Base-by-base conservation (phyloP, 768 basidiomycete genomes). In the Mycena filopes region DNA sequence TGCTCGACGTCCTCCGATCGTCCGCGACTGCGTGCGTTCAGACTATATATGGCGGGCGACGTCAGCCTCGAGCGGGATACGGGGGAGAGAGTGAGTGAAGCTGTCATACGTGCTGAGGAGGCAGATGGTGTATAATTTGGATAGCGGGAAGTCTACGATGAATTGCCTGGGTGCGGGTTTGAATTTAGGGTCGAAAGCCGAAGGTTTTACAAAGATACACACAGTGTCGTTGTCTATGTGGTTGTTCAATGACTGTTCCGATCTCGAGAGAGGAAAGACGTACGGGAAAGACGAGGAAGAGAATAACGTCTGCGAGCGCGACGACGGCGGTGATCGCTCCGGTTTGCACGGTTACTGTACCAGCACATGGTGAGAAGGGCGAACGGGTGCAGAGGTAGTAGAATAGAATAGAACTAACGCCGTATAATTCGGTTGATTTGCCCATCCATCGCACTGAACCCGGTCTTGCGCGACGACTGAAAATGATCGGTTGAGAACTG, bases 381-480 rank as follows among this genome's bases (percentile, higher is more conserved):
- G 16, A 26, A 42, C 51, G 12, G 12, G 33, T 3, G 18, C 18
- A n/a, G 45, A n/a, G 42, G 45, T 8, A 36, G 21, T 2, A 29
- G 16, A 29, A 31, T 3, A 23, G 28, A 49, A 45, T 40, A 51
- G 23, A 29, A 65, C 74, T 51, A 36, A 78, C 73, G 13, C 40
- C 76, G 68, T 48, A 82, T 79, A 55, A 83, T 75, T 51, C 66
- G 74, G 64, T 81, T 78, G 3, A 83, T 70, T 31, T 76, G 65
- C 46, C 78, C 77, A 62, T 83, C 80, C 7, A 81, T 78, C 2
- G 67, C 66, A 8, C 70, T 57, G 55, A 80, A 80, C 5, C 80
- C 80, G 0, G 81, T 80, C 63, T 75, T 80, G 62, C 78, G 73
- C 43, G 60, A 73, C n/a, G 65, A 58, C 81, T 82, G 50, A 28